phyloP scores from a whole-genome alignment of 768 basidiomycete genomes.

The Scleroderma bovista region DNA sequence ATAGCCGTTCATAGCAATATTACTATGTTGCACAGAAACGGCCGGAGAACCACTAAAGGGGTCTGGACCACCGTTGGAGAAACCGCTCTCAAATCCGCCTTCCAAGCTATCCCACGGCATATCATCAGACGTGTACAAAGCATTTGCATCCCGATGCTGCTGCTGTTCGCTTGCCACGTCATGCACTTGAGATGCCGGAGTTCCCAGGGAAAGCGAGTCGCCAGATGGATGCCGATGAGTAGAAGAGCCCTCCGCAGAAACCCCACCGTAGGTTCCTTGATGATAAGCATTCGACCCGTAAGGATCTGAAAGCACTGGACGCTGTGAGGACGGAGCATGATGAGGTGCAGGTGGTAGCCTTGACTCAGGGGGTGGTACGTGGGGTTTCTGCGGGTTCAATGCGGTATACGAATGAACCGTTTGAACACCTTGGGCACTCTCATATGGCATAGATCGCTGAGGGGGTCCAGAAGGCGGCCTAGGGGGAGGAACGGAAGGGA shows the following conservation, averaged over 20 bases:
- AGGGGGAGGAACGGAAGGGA: neutral
- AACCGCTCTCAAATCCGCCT: neutral
- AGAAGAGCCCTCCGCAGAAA: neutral
- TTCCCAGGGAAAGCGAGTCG: neutral
- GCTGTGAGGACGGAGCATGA: neutral
- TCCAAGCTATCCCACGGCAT: conserved; percentile 14
- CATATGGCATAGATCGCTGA: conserved; percentile 1
- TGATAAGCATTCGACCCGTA: neutral
- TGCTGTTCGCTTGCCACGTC: neutral
- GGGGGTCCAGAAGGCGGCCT: neutral
- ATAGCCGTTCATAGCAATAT: neutral
- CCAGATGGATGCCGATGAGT: conserved; percentile 2
- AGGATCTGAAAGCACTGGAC: neutral
- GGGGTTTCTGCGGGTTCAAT: neutral
- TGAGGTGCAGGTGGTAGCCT: neutral
- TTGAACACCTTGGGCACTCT: neutral
- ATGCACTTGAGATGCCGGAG: neutral
- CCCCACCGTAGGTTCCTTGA: neutral
- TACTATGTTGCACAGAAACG: neutral
- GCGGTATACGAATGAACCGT: neutral
- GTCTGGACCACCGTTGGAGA: neutral
- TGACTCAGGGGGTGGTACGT: neutral
- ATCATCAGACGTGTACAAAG: conserved; percentile 9
- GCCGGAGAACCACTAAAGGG: neutral
- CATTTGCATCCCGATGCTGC: neutral